Percentiles rank a stretch among this genome's conserved stretches.
Conservation (phyloP, 768 basidiomycete species). For the Suillus plorans region DNA sequence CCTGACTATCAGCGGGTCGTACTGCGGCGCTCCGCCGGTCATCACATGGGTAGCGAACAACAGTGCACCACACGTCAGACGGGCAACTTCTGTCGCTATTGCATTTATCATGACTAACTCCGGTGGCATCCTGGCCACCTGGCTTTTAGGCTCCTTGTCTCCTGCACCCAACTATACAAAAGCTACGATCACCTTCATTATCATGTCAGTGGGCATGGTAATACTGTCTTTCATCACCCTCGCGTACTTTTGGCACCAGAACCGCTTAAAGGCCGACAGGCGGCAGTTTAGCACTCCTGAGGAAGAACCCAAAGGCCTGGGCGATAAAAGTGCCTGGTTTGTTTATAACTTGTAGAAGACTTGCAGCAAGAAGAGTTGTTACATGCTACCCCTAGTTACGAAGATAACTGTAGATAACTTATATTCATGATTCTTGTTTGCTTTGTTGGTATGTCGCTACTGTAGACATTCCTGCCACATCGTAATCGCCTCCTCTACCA, state of each 20-base stretch:
- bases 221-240: conserved; percentile 39
- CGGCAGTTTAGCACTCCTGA: conserved; percentile 30
- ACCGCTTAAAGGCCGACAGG: conserved; percentile 42
- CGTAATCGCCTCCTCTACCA: not conserved
- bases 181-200: conserved; percentile 39
- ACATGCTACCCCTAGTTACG: not conserved
- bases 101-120: conserved; percentile 58
- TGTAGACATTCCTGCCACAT: not conserved
- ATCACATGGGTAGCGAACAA: conserved; percentile 66
- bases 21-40: conserved; percentile 52
- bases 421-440: not conserved
- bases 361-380: not conserved
- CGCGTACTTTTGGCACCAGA: conserved; percentile 41
- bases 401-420: not conserved
- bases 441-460: not conserved
- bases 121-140: conserved; percentile 61
- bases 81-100: conserved; percentile 59
- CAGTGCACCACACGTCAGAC: conserved; percentile 51
- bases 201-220: conserved; percentile 39
- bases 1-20: conserved; percentile 52
- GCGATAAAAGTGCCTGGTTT: conserved; percentile 57
- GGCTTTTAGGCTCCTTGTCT: conserved; percentile 54
- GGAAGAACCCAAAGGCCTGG: conserved; percentile 42
- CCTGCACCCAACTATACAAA: conserved; percentile 48
- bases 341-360: conserved; percentile 42